These are phyloP conservation scores for Pythium aristosporum DNA, from an alignment of 352 stramenopile species.

Conservation along the genomic window DNA sequence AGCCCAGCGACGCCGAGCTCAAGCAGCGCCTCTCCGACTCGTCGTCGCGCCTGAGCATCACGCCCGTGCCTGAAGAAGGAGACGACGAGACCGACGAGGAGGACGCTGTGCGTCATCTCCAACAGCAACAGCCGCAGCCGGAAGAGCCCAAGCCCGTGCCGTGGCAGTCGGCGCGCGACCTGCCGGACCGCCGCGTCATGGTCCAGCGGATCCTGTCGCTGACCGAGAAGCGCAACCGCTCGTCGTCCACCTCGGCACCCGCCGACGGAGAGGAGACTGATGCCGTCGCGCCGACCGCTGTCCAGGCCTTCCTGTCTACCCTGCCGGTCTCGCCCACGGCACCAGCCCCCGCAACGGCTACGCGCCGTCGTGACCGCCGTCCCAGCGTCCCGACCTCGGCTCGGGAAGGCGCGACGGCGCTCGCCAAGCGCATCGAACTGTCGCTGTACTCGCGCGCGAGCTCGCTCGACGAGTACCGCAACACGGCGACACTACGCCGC, in stretches of 20 bases:
- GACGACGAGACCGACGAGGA: slow-evolving; percentile 1
- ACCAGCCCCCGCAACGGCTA: not conserved
- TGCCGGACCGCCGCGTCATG: slow-evolving; percentile 64
- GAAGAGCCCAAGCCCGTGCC: slow-evolving; percentile 25
- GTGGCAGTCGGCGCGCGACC: slow-evolving; percentile 62
- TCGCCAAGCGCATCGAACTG: slow-evolving; percentile 84
- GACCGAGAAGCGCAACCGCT: slow-evolving; percentile 33
- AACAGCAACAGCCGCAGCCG: not conserved
- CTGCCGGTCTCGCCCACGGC: not conserved
- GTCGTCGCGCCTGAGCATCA: slow-evolving; percentile 15
- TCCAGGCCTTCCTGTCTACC: slow-evolving; percentile 12
- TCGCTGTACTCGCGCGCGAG: slow-evolving; percentile 80
- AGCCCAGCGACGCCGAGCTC: slow-evolving; percentile 26
- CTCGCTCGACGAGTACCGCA: slow-evolving; percentile 83
- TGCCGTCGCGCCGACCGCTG: not conserved
- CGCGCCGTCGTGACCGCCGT: slow-evolving; percentile 20
- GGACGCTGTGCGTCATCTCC: not conserved
- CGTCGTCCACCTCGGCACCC: not conserved
- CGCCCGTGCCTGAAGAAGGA: slow-evolving; percentile 18
- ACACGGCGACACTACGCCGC: slow-evolving; percentile 77
- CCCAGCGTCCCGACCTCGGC: slow-evolving; percentile 16
- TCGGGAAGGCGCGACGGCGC: slow-evolving; percentile 28
- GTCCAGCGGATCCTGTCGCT: slow-evolving; percentile 72
- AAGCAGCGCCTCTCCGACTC: slow-evolving; percentile 22
- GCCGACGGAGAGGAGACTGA: not conserved